Percentiles rank a stretch among this genome's conserved stretches.
Conservation (phyloP, 305 asterid species). For the Fraxinus paxiana region DNA sequence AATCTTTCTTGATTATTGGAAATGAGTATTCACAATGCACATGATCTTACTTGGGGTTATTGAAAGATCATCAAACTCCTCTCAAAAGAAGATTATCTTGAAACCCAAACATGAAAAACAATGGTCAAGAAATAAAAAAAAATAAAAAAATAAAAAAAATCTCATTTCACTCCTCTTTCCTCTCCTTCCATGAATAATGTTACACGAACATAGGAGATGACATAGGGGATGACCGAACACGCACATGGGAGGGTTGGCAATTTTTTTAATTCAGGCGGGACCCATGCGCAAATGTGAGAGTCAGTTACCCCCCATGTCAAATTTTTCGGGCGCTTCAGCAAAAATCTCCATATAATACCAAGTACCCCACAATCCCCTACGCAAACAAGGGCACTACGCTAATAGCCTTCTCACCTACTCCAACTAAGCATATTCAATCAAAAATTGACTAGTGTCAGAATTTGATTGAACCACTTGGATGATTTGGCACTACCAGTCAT, state of each 20-base stretch:
- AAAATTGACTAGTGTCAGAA: conserved; percentile 36
- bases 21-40: conserved; percentile 44
- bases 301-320: no score
- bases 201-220: no score
- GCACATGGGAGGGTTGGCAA: no score
- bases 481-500: conserved; percentile 49
- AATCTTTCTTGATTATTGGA: background rate
- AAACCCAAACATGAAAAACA: conserved; percentile 24
- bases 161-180: conserved; percentile 1
- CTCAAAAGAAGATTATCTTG: conserved; percentile 31
- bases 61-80: conserved; percentile 43
- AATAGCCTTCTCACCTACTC: conserved; percentile 24
- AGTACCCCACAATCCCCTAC: background rate
- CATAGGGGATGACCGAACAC: no score
- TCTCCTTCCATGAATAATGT: background rate
- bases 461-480: conserved; percentile 23
- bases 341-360: background rate
- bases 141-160: background rate
- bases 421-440: conserved; percentile 19
- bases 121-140: background rate
- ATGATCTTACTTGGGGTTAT: conserved; percentile 58
- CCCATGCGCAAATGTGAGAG: no score
- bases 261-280: no score
- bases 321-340: no score
- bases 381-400: conserved; percentile 20